A percentile compares a stretch with the other conserved stretches of the same genome.
Evolutionary conservation across 148 eudicot species (phyloP).

Genomic region (Nepenthes mirabilis): DNA sequence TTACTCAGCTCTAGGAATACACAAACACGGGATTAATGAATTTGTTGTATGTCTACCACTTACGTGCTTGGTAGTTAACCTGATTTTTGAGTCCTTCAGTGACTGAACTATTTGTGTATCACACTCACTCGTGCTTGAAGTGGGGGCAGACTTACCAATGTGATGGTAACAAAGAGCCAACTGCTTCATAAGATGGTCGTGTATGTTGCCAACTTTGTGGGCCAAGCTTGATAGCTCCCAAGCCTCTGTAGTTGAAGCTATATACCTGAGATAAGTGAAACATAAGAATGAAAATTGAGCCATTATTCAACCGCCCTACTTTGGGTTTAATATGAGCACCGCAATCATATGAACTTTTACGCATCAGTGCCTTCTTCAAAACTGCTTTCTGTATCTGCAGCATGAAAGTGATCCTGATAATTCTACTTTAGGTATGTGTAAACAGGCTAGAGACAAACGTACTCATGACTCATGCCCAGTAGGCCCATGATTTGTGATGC

Average conservation of each 20-base stretch:
- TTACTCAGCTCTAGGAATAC: background rate
- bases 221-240: conserved; percentile 77
- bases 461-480: conserved; percentile 60
- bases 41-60: no score
- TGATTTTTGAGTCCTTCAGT: background rate
- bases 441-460: conserved; percentile 10
- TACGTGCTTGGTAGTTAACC: background rate
- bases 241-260: conserved; percentile 55
- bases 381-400: no score
- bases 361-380: no score
- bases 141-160: conserved; percentile 29
- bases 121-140: background rate
- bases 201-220: conserved; percentile 52
- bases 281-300: background rate
- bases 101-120: background rate
- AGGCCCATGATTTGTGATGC: conserved; percentile 49
- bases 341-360: no score
- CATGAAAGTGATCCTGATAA: background rate
- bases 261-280: conserved; percentile 21
- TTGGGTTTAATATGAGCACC: no score
- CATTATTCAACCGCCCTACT: no score
- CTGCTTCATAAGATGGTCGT: conserved; percentile 43
- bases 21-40: no score
- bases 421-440: background rate
- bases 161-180: conserved; percentile 36